phyloP scores from a whole-genome alignment of 495 filamentous ascomycete genomes.

The Margaritispora aquatica region DNA sequence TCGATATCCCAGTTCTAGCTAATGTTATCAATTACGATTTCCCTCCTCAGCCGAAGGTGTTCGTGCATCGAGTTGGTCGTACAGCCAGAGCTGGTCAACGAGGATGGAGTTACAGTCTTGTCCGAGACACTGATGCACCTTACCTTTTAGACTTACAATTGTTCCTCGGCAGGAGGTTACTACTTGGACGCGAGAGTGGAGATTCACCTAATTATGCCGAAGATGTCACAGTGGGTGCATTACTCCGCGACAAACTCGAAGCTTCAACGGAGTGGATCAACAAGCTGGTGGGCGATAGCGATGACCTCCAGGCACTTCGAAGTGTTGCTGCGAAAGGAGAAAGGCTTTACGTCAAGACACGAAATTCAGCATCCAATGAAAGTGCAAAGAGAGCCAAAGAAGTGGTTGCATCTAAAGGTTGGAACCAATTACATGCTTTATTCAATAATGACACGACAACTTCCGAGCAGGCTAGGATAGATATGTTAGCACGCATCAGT shows the following conservation, averaged over 20 bases:
- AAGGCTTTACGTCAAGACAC: conserved; percentile 82
- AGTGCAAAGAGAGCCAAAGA: conserved; percentile 81
- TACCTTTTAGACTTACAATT: conserved; percentile 94
- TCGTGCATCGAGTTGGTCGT: conserved; percentile 91
- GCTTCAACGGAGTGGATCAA: conserved; percentile 69
- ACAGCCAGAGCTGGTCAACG: conserved; percentile 87
- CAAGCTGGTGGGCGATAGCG: conserved; percentile 66
- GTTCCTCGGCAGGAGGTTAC: conserved; percentile 75
- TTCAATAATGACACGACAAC: conserved; percentile 62
- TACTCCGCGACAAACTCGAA: conserved; percentile 65
- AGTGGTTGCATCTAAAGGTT: conserved; percentile 58
- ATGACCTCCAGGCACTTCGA: conserved; percentile 64
- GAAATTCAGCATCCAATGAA: conserved; percentile 80
- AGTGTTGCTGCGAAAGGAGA: conserved; percentile 81
- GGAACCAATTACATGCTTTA: conserved; percentile 65
- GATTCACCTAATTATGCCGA: conserved; percentile 61
- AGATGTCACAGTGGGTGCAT: conserved; percentile 71
- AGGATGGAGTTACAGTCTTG: conserved; percentile 92
- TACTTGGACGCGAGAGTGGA: conserved; percentile 54
- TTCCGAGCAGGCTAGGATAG: conserved; percentile 63
- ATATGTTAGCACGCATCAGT: conserved; percentile 80
- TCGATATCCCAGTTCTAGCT: conserved; percentile 92
- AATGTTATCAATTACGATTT: conserved; percentile 99
- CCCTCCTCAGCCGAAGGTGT: conserved; percentile 92
- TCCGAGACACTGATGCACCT: conserved; percentile 75